Conservation (phyloP, 1,284 basidiomycete species). For the Trichosporon faecale region DNA sequence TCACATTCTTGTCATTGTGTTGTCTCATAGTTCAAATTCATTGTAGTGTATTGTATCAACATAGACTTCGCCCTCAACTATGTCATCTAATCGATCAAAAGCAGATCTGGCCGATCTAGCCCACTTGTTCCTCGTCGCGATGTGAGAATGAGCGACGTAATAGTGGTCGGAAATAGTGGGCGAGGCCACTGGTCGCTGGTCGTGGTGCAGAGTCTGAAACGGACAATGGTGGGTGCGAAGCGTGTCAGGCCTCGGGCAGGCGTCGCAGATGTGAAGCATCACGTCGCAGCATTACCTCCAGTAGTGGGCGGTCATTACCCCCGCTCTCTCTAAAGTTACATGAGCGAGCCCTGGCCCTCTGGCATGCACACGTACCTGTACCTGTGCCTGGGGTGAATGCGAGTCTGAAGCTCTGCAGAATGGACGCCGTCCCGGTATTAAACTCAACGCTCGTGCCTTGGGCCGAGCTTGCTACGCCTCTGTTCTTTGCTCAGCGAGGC, state of each 20-base stretch:
- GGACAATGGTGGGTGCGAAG: background rate
- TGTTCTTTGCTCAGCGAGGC: background rate
- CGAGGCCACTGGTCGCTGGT: background rate
- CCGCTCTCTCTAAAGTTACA: background rate
- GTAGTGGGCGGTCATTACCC: background rate
- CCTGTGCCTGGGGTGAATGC: background rate
- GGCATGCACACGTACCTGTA: background rate
- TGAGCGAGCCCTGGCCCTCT: background rate
- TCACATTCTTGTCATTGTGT: background rate
- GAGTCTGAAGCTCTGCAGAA: background rate
- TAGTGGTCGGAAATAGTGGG: background rate
- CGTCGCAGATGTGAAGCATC: background rate
- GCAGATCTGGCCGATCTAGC: background rate
- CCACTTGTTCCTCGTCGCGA: background rate
- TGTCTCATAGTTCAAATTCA: background rate
- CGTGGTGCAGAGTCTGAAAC: background rate
- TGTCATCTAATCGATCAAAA: conserved; percentile 7
- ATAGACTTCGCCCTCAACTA: conserved; percentile 1
- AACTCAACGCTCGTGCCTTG: background rate
- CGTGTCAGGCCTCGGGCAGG: background rate
- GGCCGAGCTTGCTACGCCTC: background rate
- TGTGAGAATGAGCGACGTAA: conserved; percentile 2
- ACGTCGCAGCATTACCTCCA: background rate
- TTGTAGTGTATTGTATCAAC: conserved; percentile 10
- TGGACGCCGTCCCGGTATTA: conserved; percentile 3